Evolutionary conservation across 768 basidiomycete species (phyloP).

Genomic region (Agrocybe pediades): DNA sequence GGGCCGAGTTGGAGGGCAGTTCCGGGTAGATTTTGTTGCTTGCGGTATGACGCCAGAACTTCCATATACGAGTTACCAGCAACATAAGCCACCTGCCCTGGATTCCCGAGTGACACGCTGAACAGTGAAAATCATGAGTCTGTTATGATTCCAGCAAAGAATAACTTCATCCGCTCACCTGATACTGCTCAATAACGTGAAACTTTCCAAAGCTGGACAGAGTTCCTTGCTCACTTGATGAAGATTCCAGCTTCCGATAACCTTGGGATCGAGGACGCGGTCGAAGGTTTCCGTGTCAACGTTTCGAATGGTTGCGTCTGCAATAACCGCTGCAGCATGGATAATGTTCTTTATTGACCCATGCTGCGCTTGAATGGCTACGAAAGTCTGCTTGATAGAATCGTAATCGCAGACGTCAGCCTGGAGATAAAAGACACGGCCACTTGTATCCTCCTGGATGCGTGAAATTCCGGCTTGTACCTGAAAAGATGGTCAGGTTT

Average conservation of each 20-base stretch:
- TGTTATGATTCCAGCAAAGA: background rate
- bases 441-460: slow-evolving; percentile 4
- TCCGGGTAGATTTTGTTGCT: slow-evolving; percentile 11
- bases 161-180: slow-evolving; percentile 11
- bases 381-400: slow-evolving; percentile 13
- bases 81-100: slow-evolving; percentile 21
- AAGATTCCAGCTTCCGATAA: slow-evolving; percentile 29
- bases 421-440: slow-evolving; percentile 18
- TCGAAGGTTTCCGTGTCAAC: slow-evolving; percentile 16
- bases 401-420: slow-evolving; percentile 21
- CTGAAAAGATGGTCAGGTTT: too few relatives aligned
- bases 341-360: slow-evolving; percentile 16
- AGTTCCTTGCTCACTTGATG: slow-evolving; percentile 22
- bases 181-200: slow-evolving; percentile 28
- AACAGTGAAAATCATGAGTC: background rate
- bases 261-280: slow-evolving; percentile 24
- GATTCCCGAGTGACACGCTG: slow-evolving; percentile 21
- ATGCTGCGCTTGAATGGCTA: slow-evolving; percentile 7
- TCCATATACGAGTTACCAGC: slow-evolving; percentile 23
- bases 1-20: slow-evolving; percentile 21
- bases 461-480: too few relatives aligned
- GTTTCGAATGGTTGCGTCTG: slow-evolving; percentile 22
- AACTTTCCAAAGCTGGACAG: slow-evolving; percentile 15
- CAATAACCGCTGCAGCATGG: slow-evolving; percentile 26
- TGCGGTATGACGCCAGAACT: slow-evolving; percentile 14